A percentile compares a stretch with the other conserved stretches of the same genome.
phyloP scores from a whole-genome alignment of 1,139 yeast species.

The Hansenula lynferdii region DNA sequence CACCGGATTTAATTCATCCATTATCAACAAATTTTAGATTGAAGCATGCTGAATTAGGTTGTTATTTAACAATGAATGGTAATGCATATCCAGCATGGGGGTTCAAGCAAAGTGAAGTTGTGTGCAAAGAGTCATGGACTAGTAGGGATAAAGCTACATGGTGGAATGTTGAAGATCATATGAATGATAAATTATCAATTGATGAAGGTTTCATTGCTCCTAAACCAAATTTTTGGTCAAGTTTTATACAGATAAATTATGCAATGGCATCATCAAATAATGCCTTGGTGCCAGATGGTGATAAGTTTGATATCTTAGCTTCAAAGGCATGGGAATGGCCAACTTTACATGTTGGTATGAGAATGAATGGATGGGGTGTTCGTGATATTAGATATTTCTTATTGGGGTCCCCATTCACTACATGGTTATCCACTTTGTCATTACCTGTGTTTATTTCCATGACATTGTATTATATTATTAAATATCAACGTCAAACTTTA shows the following conservation, averaged over 20 bases:
- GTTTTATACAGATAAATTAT: slow-evolving; percentile 59
- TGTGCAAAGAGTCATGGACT: slow-evolving; percentile 51
- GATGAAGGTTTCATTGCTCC: slow-evolving; percentile 55
- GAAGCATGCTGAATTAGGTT: slow-evolving; percentile 57
- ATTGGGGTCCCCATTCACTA: slow-evolving; percentile 62
- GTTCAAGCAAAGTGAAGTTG: slow-evolving; percentile 74
- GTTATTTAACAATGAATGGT: slow-evolving; percentile 74
- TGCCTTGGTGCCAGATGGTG: slow-evolving; percentile 70
- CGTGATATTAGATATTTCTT: slow-evolving; percentile 49
- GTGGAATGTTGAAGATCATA: slow-evolving; percentile 78
- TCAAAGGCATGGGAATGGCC: slow-evolving; percentile 89
- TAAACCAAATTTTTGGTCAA: slow-evolving; percentile 63
- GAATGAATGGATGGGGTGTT: slow-evolving; percentile 66
- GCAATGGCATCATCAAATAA: slow-evolving; percentile 80
- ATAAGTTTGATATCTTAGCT: slow-evolving; percentile 58
- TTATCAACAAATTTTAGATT: slow-evolving; percentile 66
- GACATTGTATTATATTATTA: slow-evolving; percentile 35
- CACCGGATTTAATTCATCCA: slow-evolving; percentile 50
- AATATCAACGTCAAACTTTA: slow-evolving; percentile 60
- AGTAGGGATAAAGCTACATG: slow-evolving; percentile 61
- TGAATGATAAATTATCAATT: slow-evolving; percentile 36
- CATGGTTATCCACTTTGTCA: slow-evolving; percentile 50
- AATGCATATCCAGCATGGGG: slow-evolving; percentile 76
- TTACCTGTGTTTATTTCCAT: slow-evolving; percentile 29
- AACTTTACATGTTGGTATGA: slow-evolving; percentile 50